Percentiles rank a stretch among this genome's conserved stretches.
phyloP scores from a whole-genome alignment of 495 filamentous ascomycete genomes.

The Trichoderma asperelloides region DNA sequence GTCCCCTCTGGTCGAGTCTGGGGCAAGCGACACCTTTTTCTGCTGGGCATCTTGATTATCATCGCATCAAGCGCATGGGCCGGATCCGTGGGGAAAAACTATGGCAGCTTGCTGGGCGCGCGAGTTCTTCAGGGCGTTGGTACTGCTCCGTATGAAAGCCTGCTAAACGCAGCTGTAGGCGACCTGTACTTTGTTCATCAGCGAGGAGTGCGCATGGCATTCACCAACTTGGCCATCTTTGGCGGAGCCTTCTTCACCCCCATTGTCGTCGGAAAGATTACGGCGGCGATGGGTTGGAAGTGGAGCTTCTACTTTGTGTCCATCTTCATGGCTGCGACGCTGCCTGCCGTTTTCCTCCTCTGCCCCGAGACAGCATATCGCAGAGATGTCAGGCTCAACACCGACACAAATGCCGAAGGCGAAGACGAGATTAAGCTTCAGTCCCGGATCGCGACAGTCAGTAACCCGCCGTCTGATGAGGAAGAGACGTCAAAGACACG shows the following conservation, averaged over 20 bases:
- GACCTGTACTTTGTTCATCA: conserved; percentile 74
- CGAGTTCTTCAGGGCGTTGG: conserved; percentile 68
- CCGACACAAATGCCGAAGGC: conserved; percentile 36
- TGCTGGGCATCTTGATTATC: conserved; percentile 69
- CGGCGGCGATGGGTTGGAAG: conserved; percentile 61
- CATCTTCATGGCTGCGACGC: conserved; percentile 55
- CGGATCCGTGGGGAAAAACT: conserved; percentile 56
- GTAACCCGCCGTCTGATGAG: not conserved
- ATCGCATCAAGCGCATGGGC: conserved; percentile 69
- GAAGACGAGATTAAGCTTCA: not conserved
- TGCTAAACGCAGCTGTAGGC: conserved; percentile 69
- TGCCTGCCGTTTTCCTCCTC: conserved; percentile 64
- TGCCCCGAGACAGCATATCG: conserved; percentile 79
- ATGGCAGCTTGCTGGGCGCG: conserved; percentile 64
- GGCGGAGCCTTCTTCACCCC: conserved; percentile 90
- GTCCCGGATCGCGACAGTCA: not conserved
- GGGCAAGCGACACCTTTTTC: conserved; percentile 83
- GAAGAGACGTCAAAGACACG: not conserved
- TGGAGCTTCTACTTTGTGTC: conserved; percentile 73
- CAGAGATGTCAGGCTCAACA: conserved; percentile 55
- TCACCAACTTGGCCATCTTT: conserved; percentile 81
- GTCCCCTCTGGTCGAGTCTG: conserved; percentile 84
- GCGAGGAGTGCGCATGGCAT: conserved; percentile 81
- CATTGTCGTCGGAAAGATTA: conserved; percentile 80
- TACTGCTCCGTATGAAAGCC: conserved; percentile 64